Evolutionary conservation across 2,329 filamentous ascomycete genomes (phyloP), one percentile per base, ranked within the genome.

Genomic region (Pseudocercospora ulei): DNA sequence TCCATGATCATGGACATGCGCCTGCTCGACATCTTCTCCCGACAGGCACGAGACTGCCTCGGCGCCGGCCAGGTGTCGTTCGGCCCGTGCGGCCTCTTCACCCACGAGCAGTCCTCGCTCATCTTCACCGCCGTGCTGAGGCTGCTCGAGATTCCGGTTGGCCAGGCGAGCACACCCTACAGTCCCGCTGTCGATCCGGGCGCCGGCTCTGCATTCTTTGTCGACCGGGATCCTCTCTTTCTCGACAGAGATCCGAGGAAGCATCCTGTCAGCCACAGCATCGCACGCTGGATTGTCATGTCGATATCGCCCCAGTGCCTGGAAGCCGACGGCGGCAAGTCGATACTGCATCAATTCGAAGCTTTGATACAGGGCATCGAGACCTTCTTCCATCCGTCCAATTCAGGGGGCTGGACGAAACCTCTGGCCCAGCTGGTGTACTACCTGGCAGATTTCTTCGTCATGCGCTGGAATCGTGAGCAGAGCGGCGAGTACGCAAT

Each of bases 381-480:
- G 61, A 98, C 90, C 0, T 98, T 98, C 62, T 98, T 95, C 69
- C 90, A 98, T 55, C 90, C 90, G 2, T 98, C 90, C 2, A 98
- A 98, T 60, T 83, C 88, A 36, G 90, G 90, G 8, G 69, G 69
- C 8, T 98, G 90, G 90, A 93, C 88, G 1, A 85, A 78, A 54
- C 82, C 88, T 49, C 67, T 98, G 27, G 81, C 86, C 2, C 88
- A 96, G 61, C 70, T 98, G 38, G 83, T 90, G 3, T 87, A 87
- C 59, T 94, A 93, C 61, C 70, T 98, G 4, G 80, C 87, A 2
- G 90, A 98, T 59, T 87, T 93, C 54, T 98, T 98, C 60, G 84
- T 98, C 27, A 90, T 93, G 65, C 79, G 90, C 36, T 98, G 87
- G 87, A 96, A 98, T 58, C 78, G 88, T 36, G 90, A 98, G 63